Conservation (phyloP, 768 basidiomycete genomes). For the Phallus indusiatus region DNA sequence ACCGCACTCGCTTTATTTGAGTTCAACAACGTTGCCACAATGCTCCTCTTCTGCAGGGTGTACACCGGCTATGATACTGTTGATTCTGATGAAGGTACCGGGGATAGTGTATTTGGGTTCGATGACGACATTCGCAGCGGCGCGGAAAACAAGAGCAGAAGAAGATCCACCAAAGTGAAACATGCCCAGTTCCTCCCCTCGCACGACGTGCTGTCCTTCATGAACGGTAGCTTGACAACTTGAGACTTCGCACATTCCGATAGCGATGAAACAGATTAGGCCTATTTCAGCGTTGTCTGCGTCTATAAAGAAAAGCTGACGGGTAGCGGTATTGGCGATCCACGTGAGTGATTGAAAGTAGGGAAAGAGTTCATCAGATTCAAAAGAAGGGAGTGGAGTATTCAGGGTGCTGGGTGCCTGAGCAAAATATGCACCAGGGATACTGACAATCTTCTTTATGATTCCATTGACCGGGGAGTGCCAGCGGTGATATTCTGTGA, state of each 20-base stretch:
- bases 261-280: conserved; percentile 44
- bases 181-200: conserved; percentile 50
- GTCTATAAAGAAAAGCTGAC: conserved; percentile 47
- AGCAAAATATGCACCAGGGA: conserved; percentile 45
- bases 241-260: conserved; percentile 57
- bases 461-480: conserved; percentile 44
- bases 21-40: too few species aligned
- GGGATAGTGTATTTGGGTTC: neutral
- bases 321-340: conserved; percentile 36
- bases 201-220: conserved; percentile 33
- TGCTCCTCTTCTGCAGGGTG: too few species aligned
- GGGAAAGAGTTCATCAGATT: conserved; percentile 10
- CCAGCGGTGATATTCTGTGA: conserved; percentile 54
- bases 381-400: conserved; percentile 13
- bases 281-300: conserved; percentile 43
- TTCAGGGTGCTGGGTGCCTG: conserved; percentile 20
- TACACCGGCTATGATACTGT: too few species aligned
- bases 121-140: conserved; percentile 16
- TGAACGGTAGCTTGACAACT: conserved; percentile 44
- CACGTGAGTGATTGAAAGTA: conserved; percentile 28
- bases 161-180: conserved; percentile 60
- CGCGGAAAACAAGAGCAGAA: conserved; percentile 38
- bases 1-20: too few species aligned
- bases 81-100: conserved; percentile 10
- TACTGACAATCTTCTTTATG: conserved; percentile 30